These are phyloP conservation scores for Phycomyces blakesleeanus DNA, from an alignment of 192 early-diverging fungal genomes.

Conservation along the genomic window DNA sequence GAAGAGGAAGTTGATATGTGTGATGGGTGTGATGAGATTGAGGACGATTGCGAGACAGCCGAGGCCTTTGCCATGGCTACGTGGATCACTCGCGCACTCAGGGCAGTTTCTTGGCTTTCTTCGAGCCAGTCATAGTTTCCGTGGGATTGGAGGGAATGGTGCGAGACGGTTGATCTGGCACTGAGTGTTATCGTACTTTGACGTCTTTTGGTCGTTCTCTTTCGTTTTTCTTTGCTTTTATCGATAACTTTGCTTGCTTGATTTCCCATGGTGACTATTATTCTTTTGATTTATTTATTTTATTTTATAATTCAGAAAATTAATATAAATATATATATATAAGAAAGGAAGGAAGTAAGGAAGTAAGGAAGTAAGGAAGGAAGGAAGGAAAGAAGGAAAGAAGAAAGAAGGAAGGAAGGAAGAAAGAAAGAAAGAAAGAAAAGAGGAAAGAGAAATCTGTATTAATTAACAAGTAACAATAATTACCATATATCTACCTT, in stretches of 20 bases:
- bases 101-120: not conserved
- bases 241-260: constrained; percentile 30
- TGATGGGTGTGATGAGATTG: not conserved
- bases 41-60: not conserved
- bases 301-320: no score
- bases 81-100: not conserved
- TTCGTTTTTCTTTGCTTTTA: constrained; percentile 22
- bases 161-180: constrained; percentile 5
- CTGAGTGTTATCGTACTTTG: constrained; percentile 9
- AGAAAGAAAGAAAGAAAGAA: not conserved
- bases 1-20: not conserved
- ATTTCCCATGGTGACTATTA: constrained; percentile 35
- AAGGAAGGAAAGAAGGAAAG: not conserved
- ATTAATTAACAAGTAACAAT: no score
- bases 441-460: not conserved
- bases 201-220: constrained; percentile 8
- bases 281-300: no score
- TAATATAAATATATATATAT: no score
- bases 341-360: not conserved
- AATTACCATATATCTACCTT: no score
- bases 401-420: not conserved
- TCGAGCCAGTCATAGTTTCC: constrained; percentile 33
- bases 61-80: constrained; percentile 9
- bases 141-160: constrained; percentile 9
- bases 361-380: not conserved